Base-by-base conservation (phyloP, 106 monocot genomes). In the Dendrobium nobile region DNA sequence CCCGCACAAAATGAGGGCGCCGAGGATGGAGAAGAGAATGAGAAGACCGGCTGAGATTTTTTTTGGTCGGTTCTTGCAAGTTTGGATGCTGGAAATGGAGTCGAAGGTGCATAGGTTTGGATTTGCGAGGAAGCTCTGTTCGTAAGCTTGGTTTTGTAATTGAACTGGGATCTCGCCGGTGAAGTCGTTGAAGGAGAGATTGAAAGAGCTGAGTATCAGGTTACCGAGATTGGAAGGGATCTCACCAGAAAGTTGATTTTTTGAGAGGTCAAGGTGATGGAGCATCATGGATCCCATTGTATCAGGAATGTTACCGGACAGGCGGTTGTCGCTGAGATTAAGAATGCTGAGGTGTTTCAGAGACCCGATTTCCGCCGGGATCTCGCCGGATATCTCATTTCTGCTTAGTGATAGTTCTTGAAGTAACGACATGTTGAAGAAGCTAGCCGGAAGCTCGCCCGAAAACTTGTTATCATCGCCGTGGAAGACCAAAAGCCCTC, bases 381-480 rank as follows among this genome's bases (percentile, higher is more conserved):
- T 91, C 5, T 59, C 26, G 55, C 96, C 93, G 10, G 91, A 82
- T 1, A 96, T 81, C 24, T 9, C 58, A 61, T 96, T 96, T 19
- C 75, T 73, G 9, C 45, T 77, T 2, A 96, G 88, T 2, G 24
- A 41, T 31, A 96, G 74, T 3, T 48, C 37, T 5, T 81, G 47
- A 19, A 96, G 75, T 20, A 47, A 5, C 2, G 91, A n/a, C 0
- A 91, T 41, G 2, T 68, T 76, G 2, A 54, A 33, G 19, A 90
- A 75, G 11, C 45, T 65, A 5, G 64, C 33, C 28, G 87, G 88
- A 17, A 96, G 64, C 31, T 82, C 83, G 4, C 91, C 96, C 47
- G 86, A 78, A 54, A 96, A 87, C 13, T 20, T 55, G 72, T 96
- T 96, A 65, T 88, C 81, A 47, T 54, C 75, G 0, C 81, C 96